These are phyloP conservation scores for Peniophora sp. DNA, from an alignment of 1,284 basidiomycete genomes.

Conservation along the genomic window DNA sequence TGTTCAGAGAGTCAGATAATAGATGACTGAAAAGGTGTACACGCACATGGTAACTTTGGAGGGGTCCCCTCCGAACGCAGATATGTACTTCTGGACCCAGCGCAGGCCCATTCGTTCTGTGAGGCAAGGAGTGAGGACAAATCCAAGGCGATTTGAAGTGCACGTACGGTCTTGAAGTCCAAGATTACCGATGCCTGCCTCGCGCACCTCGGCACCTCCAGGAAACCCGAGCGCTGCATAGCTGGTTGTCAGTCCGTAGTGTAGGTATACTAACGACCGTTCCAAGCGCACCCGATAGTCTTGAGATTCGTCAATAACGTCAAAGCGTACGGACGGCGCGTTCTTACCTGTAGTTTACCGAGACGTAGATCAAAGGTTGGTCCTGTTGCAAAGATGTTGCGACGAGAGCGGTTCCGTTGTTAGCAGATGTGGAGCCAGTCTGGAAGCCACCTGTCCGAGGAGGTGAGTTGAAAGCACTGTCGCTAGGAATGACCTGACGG, in stretches of 20 bases:
- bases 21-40: background rate
- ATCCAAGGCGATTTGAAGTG: background rate
- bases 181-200: conserved; percentile 42
- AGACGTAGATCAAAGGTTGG: conserved; percentile 23
- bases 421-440: background rate
- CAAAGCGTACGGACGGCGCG: background rate
- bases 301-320: background rate
- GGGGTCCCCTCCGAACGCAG: conserved; percentile 56
- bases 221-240: conserved; percentile 36
- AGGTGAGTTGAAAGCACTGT: background rate
- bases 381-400: conserved; percentile 26
- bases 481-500: conserved; percentile 3
- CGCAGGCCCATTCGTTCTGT: conserved; percentile 47
- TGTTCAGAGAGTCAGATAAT: conserved; percentile 13
- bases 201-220: conserved; percentile 39
- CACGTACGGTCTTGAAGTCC: conserved; percentile 45
- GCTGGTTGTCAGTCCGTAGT: background rate
- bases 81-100: conserved; percentile 63
- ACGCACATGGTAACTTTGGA: conserved; percentile 47
- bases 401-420: conserved; percentile 15
- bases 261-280: background rate
- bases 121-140: background rate
- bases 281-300: background rate
- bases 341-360: background rate
- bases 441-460: background rate